A percentile compares a stretch with the other conserved stretches of the same genome.
phyloP scores from a whole-genome alignment of 352 stramenopile species.

The Pythium pectinolyticum region DNA sequence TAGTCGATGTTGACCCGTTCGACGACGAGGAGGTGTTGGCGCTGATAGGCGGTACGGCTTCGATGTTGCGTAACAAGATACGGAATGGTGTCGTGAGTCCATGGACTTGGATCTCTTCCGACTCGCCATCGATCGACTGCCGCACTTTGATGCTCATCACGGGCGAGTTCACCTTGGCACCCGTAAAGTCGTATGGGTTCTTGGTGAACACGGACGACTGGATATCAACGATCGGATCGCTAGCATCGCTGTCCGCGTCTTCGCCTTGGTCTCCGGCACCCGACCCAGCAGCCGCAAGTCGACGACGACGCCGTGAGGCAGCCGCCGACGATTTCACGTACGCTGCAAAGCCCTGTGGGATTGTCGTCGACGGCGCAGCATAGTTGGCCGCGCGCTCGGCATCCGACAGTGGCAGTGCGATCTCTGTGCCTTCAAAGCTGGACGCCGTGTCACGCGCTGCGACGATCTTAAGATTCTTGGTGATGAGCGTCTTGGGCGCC shows the following conservation, averaged over 20 bases:
- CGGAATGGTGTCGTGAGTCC: slow-evolving; percentile 44
- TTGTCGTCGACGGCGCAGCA: slow-evolving; percentile 44
- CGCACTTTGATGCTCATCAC: slow-evolving; percentile 65
- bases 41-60: slow-evolving; percentile 28
- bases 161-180: slow-evolving; percentile 47
- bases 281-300: slow-evolving; percentile 8
- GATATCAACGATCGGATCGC: slow-evolving; percentile 54
- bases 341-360: slow-evolving; percentile 49
- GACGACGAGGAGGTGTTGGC: slow-evolving; percentile 1
- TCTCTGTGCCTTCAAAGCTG: slow-evolving; percentile 36
- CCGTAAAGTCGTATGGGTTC: slow-evolving; percentile 62
- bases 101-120: slow-evolving; percentile 35
- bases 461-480: slow-evolving; percentile 64
- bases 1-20: slow-evolving; percentile 6
- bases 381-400: slow-evolving; percentile 56
- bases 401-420: slow-evolving; percentile 41
- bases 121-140: slow-evolving; percentile 23
- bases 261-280: background rate
- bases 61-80: slow-evolving; percentile 56
- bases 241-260: slow-evolving; percentile 16
- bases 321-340: slow-evolving; percentile 30
- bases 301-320: slow-evolving; percentile 15
- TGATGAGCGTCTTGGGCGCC: slow-evolving; percentile 49
- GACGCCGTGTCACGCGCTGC: slow-evolving; percentile 44
- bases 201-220: slow-evolving; percentile 65